phyloP scores from a whole-genome alignment of 805 yeast genomes.

The Tetrapisispora pingtungensis region DNA sequence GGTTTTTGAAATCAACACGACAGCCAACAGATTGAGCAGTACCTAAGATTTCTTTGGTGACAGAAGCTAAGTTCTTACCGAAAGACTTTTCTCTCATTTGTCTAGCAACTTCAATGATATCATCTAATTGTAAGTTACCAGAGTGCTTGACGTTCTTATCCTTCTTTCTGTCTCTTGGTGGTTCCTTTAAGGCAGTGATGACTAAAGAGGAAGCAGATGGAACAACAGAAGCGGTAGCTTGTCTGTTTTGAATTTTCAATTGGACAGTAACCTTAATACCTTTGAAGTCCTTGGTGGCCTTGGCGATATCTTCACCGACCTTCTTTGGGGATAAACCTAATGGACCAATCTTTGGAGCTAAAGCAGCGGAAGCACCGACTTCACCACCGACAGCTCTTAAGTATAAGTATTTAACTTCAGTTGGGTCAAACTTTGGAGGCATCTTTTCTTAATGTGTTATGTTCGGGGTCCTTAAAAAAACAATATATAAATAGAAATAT shows the following conservation, averaged over 20 bases:
- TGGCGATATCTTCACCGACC: slow-evolving; percentile 99
- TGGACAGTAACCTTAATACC: slow-evolving; percentile 99
- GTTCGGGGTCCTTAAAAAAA: background rate
- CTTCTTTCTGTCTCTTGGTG: slow-evolving; percentile 99
- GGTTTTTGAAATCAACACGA: slow-evolving; percentile 98
- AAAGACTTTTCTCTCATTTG: slow-evolving; percentile 95
- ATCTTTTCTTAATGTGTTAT: slow-evolving; percentile 31
- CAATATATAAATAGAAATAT: background rate
- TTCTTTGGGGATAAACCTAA: slow-evolving; percentile 99
- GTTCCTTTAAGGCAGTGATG: slow-evolving; percentile 98
- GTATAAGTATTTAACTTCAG: slow-evolving; percentile 96
- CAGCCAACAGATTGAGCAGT: slow-evolving; percentile 99
- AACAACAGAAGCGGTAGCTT: slow-evolving; percentile 96
- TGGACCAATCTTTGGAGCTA: slow-evolving; percentile 99
- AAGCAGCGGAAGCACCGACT: slow-evolving; percentile 98
- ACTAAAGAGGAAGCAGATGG: slow-evolving; percentile 99
- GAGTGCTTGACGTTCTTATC: slow-evolving; percentile 99
- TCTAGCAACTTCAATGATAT: slow-evolving; percentile 94
- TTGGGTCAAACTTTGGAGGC: slow-evolving; percentile 99
- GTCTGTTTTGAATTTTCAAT: slow-evolving; percentile 99
- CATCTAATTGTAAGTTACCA: slow-evolving; percentile 97
- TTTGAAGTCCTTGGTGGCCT: slow-evolving; percentile 98
- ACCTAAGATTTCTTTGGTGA: slow-evolving; percentile 97
- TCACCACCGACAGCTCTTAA: slow-evolving; percentile 99
- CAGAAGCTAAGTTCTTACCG: slow-evolving; percentile 95